Percentiles rank a stretch among this genome's conserved stretches.
Conservation (phyloP, 73 alveolate species). For the Paramecium caudatum region DNA sequence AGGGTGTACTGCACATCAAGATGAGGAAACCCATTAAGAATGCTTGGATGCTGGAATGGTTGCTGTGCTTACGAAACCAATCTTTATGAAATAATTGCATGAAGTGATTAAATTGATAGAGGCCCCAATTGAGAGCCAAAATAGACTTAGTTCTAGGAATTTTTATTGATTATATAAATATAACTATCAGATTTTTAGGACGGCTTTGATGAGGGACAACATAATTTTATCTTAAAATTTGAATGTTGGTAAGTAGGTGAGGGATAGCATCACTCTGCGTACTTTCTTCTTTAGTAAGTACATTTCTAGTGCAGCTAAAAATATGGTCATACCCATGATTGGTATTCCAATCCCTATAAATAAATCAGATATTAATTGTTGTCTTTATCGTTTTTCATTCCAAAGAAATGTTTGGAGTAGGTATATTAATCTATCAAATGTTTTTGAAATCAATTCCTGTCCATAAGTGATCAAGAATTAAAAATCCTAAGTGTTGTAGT, state of each 20-base stretch:
- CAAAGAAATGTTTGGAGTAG: background rate
- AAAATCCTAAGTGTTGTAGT: slow-evolving; percentile 62
- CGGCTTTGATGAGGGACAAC: slow-evolving; percentile 52
- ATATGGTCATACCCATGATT: background rate
- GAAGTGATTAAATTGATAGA: too few species aligned
- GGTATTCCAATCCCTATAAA: slow-evolving; percentile 25
- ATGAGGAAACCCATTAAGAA: slow-evolving; percentile 21
- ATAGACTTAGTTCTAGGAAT: too few species aligned
- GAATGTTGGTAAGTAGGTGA: slow-evolving; percentile 28
- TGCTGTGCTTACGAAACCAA: too few species aligned
- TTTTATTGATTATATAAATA: too few species aligned
- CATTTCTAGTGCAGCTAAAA: slow-evolving; percentile 41
- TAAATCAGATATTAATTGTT: background rate
- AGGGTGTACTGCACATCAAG: slow-evolving; percentile 53
- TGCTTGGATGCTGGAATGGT: slow-evolving; percentile 47
- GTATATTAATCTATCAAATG: slow-evolving; percentile 29
- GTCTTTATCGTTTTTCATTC: slow-evolving; percentile 10
- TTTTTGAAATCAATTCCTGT: background rate
- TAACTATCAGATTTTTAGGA: slow-evolving; percentile 37
- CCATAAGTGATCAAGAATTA: slow-evolving; percentile 3
- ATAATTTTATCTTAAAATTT: slow-evolving; percentile 56
- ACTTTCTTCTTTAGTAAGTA: slow-evolving; percentile 12
- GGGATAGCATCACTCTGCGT: slow-evolving; percentile 8
- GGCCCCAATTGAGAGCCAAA: too few species aligned
- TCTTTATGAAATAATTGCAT: too few species aligned